Evolutionary conservation across 2,329 filamentous ascomycete species (phyloP).

Genomic region (Raffaelea deltoideospora): DNA sequence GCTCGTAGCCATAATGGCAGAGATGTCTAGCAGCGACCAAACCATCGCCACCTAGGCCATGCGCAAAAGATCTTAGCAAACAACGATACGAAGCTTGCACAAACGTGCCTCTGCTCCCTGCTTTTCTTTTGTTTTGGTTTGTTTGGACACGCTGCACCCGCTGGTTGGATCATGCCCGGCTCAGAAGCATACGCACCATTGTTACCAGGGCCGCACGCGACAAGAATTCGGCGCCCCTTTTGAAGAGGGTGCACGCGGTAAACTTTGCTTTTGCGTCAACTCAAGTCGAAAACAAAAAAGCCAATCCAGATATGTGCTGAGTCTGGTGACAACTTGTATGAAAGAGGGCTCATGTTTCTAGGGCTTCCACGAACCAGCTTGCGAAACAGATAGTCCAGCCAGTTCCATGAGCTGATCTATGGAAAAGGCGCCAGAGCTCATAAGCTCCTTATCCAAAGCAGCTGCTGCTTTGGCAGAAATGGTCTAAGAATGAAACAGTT

Average conservation of each 20-base stretch:
- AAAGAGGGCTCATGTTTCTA: too few relatives aligned
- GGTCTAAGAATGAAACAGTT: slow-evolving; percentile 37
- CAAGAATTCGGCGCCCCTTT: slow-evolving; percentile 57
- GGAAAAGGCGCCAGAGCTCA: slow-evolving; percentile 77
- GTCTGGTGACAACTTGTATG: neutral
- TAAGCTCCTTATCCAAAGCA: slow-evolving; percentile 83
- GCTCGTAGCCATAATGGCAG: slow-evolving; percentile 79
- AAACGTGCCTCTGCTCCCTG: neutral
- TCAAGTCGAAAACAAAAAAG: neutral
- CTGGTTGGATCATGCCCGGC: neutral
- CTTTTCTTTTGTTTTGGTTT: too few relatives aligned
- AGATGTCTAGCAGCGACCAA: slow-evolving; percentile 89
- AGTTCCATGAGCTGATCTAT: slow-evolving; percentile 97
- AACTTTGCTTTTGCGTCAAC: slow-evolving; percentile 31
- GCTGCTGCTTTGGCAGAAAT: slow-evolving; percentile 77
- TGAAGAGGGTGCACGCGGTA: slow-evolving; percentile 67
- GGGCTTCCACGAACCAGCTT: slow-evolving; percentile 47
- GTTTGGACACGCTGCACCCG: neutral
- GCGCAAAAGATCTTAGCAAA: neutral
- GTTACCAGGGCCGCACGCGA: slow-evolving; percentile 80
- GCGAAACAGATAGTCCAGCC: slow-evolving; percentile 81
- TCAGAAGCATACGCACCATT: slow-evolving; percentile 41
- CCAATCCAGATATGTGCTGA: neutral
- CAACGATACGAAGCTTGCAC: too few relatives aligned
- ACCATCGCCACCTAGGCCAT: slow-evolving; percentile 66